Evolutionary conservation across 2,329 filamentous ascomycete genomes (phyloP).

Genomic region (Exophiala sp.): DNA sequence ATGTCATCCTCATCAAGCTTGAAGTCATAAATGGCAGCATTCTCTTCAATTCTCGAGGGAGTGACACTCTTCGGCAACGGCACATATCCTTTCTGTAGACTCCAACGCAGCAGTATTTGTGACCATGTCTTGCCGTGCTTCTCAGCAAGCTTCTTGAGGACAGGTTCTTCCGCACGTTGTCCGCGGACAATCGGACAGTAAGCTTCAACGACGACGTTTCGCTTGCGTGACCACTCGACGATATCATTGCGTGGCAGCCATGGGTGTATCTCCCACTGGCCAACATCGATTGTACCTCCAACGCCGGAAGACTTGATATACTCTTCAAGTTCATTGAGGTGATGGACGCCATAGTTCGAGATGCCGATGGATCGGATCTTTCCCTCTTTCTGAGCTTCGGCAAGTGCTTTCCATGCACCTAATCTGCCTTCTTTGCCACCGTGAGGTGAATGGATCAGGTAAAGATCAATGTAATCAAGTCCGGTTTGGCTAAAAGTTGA

Average conservation of each 20-base stretch:
- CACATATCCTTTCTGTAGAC: conserved; percentile 60
- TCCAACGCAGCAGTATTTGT: conserved; percentile 61
- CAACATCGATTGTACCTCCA: conserved; percentile 71
- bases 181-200: conserved; percentile 48
- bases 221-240: conserved; percentile 67
- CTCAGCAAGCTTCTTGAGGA: conserved; percentile 49
- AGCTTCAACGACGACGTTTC: conserved; percentile 60
- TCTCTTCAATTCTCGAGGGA: conserved; percentile 58
- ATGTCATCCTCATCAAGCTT: conserved; percentile 58
- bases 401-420: conserved; percentile 53
- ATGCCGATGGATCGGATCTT: conserved; percentile 54
- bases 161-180: conserved; percentile 50
- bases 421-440: conserved; percentile 48
- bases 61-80: conserved; percentile 63
- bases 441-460: conserved; percentile 52
- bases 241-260: conserved; percentile 82
- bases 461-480: conserved; percentile 41
- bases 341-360: conserved; percentile 54
- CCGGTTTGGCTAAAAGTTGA: conserved; percentile 25
- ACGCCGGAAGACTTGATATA: conserved; percentile 60
- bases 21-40: conserved; percentile 59
- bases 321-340: conserved; percentile 52
- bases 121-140: conserved; percentile 58
- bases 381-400: conserved; percentile 51
- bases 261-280: conserved; percentile 86